Conservation (phyloP, 495 filamentous ascomycete genomes). For the Penicillium atrosanguineum region DNA sequence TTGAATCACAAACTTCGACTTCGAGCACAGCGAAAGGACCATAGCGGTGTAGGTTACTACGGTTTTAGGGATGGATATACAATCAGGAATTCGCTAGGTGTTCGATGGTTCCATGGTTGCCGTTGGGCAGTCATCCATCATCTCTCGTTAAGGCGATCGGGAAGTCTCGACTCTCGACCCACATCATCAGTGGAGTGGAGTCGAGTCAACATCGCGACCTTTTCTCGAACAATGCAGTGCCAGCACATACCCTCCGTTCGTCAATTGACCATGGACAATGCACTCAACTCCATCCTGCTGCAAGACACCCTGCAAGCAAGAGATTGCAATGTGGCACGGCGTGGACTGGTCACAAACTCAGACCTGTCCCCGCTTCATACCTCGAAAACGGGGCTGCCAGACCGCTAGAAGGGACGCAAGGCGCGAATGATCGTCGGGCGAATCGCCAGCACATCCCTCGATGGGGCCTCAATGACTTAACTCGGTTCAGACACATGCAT, state of each 20-base stretch:
- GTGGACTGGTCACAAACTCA: slow-evolving; percentile 10
- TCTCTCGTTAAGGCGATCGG: not conserved
- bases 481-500: slow-evolving; percentile 18
- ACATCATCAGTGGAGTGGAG: not conserved
- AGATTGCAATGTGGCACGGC: slow-evolving; percentile 3
- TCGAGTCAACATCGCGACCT: not conserved
- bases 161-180: not conserved
- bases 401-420: slow-evolving; percentile 28
- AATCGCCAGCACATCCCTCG: slow-evolving; percentile 22
- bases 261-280: not conserved
- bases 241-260: not conserved
- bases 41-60: too few species aligned
- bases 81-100: not conserved
- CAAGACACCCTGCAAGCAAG: slow-evolving; percentile 1
- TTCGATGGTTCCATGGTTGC: not conserved
- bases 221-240: not conserved
- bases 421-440: slow-evolving; percentile 25
- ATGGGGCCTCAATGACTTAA: slow-evolving; percentile 10
- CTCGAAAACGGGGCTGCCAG: slow-evolving; percentile 14
- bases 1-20: too few species aligned
- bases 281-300: slow-evolving; percentile 5
- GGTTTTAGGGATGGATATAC: not conserved
- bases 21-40: too few species aligned
- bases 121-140: not conserved
- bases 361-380: slow-evolving; percentile 8